These are phyloP conservation scores for Curvularia spicifera DNA, from an alignment of 2,329 filamentous ascomycete species.

Conservation along the genomic window DNA sequence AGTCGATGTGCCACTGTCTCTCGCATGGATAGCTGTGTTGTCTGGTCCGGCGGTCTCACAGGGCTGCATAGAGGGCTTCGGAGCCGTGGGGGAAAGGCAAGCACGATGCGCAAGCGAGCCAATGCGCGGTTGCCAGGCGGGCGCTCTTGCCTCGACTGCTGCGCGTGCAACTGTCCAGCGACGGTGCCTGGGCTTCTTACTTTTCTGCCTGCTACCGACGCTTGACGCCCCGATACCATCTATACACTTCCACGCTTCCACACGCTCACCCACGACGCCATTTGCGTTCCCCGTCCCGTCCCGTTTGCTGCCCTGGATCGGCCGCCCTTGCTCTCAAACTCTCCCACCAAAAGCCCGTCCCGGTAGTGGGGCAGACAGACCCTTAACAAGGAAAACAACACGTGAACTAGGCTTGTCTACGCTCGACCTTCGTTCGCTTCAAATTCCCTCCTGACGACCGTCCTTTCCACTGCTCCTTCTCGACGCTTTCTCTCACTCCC, in stretches of 20 bases:
- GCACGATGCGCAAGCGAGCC: conserved; percentile 35
- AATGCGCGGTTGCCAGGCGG: conserved; percentile 32
- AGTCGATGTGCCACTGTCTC: too few relatives aligned
- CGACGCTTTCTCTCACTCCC: conserved; percentile 16
- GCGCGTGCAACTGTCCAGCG: conserved; percentile 2
- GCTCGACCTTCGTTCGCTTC: conserved; percentile 47
- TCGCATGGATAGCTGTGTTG: too few relatives aligned
- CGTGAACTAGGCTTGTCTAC: conserved; percentile 48
- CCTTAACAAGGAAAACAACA: conserved; percentile 40
- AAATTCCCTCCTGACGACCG: conserved; percentile 45
- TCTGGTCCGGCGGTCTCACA: conserved; percentile 5
- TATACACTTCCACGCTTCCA: background rate
- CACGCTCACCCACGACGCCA: background rate
- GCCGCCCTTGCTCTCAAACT: conserved; percentile 4
- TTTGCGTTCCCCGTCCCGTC: conserved; percentile 1
- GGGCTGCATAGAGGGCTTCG: conserved; percentile 22
- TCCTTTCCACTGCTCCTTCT: conserved; percentile 43
- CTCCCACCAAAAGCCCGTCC: conserved; percentile 22
- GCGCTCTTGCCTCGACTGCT: conserved; percentile 13
- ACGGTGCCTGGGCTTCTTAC: conserved; percentile 17
- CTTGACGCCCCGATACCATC: background rate
- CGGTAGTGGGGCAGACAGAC: conserved; percentile 44
- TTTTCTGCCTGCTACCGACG: conserved; percentile 1
- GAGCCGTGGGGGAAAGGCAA: conserved; percentile 25
- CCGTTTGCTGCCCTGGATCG: conserved; percentile 24